A percentile compares a stretch with the other conserved stretches of the same genome.
Evolutionary conservation across 1,284 basidiomycete species (phyloP).

Genomic region (Trametes polyzona): DNA sequence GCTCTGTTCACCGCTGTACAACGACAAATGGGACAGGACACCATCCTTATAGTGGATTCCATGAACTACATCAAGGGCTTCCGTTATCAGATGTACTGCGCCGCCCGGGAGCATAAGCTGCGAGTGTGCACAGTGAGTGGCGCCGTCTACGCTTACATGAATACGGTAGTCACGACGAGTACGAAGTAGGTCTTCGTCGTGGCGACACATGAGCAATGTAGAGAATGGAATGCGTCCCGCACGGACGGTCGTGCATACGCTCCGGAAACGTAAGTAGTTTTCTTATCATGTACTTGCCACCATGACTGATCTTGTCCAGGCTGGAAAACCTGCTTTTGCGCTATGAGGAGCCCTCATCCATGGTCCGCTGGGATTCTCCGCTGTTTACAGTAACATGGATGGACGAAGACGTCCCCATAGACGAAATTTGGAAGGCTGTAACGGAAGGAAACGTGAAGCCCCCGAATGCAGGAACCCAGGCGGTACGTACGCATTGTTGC

Average conservation of each 20-base stretch:
- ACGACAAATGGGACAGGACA: conserved; percentile 72
- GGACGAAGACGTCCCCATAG: conserved; percentile 70
- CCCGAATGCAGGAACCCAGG: conserved; percentile 85
- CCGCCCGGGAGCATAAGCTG: conserved; percentile 86
- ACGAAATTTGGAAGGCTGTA: conserved; percentile 82
- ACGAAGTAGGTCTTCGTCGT: conserved; percentile 72
- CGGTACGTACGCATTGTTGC: conserved; percentile 52
- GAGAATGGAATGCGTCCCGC: conserved; percentile 72
- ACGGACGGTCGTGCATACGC: conserved; percentile 59
- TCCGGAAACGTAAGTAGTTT: conserved; percentile 68
- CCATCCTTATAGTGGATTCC: conserved; percentile 87
- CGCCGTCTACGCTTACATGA: not conserved
- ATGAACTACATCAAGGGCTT: conserved; percentile 98
- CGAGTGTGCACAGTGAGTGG: conserved; percentile 84
- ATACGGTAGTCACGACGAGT: not conserved
- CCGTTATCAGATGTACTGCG: conserved; percentile 97
- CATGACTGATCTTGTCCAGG: conserved; percentile 44
- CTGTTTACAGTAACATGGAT: conserved; percentile 85
- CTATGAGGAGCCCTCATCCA: conserved; percentile 95
- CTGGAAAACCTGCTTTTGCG: conserved; percentile 89
- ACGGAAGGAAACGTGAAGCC: conserved; percentile 83
- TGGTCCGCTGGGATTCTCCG: conserved; percentile 97
- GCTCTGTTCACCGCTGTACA: conserved; percentile 88
- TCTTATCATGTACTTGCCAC: not conserved
- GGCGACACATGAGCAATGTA: conserved; percentile 79